These are phyloP conservation scores for Botryotinia convoluta DNA, from an alignment of 2,329 filamentous ascomycete species.

Conservation along the genomic window DNA sequence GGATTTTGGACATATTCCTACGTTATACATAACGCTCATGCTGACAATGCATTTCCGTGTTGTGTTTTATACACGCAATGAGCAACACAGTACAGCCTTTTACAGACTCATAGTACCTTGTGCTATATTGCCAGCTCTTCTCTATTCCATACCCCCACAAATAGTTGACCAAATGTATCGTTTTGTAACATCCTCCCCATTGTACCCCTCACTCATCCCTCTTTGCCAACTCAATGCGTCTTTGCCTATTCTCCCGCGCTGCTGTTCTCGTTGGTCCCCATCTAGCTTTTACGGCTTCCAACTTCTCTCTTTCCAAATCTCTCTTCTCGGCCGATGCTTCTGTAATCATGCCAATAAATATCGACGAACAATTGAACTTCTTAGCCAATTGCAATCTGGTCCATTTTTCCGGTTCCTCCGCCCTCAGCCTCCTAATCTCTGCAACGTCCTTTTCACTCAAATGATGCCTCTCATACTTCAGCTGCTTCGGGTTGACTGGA, in stretches of 20 bases:
- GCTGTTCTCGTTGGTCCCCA: conserved; percentile 57
- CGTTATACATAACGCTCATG: background rate
- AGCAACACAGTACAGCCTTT: background rate
- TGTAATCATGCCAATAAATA: conserved; percentile 59
- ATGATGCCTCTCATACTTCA: conserved; percentile 44
- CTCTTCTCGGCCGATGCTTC: conserved; percentile 48
- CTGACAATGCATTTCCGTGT: conserved; percentile 3
- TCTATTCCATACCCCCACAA: background rate
- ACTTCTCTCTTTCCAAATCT: conserved; percentile 44
- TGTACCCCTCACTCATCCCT: conserved; percentile 30
- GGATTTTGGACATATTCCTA: conserved; percentile 2
- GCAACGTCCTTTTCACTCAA: conserved; percentile 54
- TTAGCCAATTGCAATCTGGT: conserved; percentile 51
- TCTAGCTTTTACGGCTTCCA: conserved; percentile 49
- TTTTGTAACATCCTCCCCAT: background rate
- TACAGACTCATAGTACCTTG: background rate
- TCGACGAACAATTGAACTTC: conserved; percentile 54
- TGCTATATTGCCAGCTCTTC: conserved; percentile 4
- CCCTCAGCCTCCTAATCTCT: conserved; percentile 57
- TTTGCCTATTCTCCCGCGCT: conserved; percentile 55
- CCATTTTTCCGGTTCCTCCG: conserved; percentile 54
- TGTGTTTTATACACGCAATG: conserved; percentile 6
- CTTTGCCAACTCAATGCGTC: conserved; percentile 44
- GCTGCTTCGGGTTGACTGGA: conserved; percentile 24
- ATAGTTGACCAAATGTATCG: background rate